Percentiles rank a stretch among this genome's conserved stretches.
Conservation (phyloP, 2,329 filamentous ascomycete genomes). For the Byssothecium circinans region DNA sequence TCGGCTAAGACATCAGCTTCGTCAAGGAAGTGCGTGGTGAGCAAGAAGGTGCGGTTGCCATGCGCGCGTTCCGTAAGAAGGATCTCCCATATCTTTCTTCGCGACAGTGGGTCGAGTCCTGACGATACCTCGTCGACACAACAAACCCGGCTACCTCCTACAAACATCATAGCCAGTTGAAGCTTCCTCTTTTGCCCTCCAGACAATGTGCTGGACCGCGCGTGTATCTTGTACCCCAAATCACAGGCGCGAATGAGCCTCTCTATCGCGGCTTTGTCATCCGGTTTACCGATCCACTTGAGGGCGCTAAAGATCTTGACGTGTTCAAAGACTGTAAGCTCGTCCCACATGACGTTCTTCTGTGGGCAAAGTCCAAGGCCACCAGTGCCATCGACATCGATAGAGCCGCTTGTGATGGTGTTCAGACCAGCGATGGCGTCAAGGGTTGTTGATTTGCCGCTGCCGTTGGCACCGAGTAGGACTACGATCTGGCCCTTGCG, state of each 20-base stretch:
- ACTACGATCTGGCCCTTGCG: constrained; percentile 81
- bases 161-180: constrained; percentile 93
- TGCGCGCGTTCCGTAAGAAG: constrained; percentile 71
- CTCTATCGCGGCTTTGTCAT: constrained; percentile 61
- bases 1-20: constrained; percentile 90
- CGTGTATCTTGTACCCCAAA: constrained; percentile 71
- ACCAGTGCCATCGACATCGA: constrained; percentile 75
- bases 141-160: constrained; percentile 83
- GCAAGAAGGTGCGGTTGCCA: constrained; percentile 76
- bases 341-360: constrained; percentile 92
- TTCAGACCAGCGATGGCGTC: constrained; percentile 85
- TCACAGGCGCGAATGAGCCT: constrained; percentile 72
- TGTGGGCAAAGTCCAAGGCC: constrained; percentile 87
- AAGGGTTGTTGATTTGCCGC: constrained; percentile 86
- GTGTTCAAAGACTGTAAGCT: constrained; percentile 83
- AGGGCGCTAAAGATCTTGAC: constrained; percentile 80
- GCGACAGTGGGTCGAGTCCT: constrained; percentile 81
- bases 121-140: constrained; percentile 91
- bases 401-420: constrained; percentile 72
- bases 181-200: constrained; percentile 92
- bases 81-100: constrained; percentile 93
- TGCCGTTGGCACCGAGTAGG: constrained; percentile 84
- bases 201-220: constrained; percentile 75
- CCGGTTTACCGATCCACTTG: constrained; percentile 61
- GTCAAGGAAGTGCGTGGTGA: constrained; percentile 93